Evolutionary conservation across 2,329 filamentous ascomycete species (phyloP).

Genomic region (Ceratocystis cacaofunesta): DNA sequence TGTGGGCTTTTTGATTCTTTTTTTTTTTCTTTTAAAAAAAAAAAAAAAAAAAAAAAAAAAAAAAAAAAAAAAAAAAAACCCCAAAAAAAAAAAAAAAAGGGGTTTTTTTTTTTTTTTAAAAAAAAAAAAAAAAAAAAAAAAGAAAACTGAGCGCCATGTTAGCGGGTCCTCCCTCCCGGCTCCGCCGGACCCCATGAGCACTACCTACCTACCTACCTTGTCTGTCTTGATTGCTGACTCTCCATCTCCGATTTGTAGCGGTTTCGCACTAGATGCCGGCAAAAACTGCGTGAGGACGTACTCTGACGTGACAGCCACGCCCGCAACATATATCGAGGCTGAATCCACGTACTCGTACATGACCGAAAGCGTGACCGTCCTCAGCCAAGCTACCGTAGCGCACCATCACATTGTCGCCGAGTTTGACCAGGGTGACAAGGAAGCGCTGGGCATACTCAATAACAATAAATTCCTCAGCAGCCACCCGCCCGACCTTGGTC

Average conservation of each 20-base stretch:
- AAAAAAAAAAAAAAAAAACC: too few species aligned
- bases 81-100: too few species aligned
- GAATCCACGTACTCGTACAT: conserved; percentile 21
- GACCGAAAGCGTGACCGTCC: conserved; percentile 22
- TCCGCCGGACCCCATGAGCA: neutral
- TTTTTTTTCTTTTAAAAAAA: too few species aligned
- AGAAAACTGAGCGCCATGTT: too few species aligned
- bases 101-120: too few species aligned
- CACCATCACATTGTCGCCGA: conserved; percentile 27
- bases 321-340: conserved; percentile 25
- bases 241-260: conserved; percentile 19
- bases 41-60: too few species aligned
- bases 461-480: conserved; percentile 20
- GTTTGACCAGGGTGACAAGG: conserved; percentile 27
- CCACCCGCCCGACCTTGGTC: conserved; percentile 10
- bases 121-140: too few species aligned
- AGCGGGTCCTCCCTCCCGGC: neutral
- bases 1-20: too few species aligned
- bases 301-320: conserved; percentile 26
- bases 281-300: conserved; percentile 25
- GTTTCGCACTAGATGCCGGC: conserved; percentile 24
- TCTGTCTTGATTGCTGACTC: neutral
- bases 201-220: neutral
- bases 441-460: conserved; percentile 24
- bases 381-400: conserved; percentile 26